A percentile compares a stretch with the other conserved stretches of the same genome.
phyloP scores from a whole-genome alignment of 2,329 filamentous ascomycete genomes.

The Monilinia polystroma region DNA sequence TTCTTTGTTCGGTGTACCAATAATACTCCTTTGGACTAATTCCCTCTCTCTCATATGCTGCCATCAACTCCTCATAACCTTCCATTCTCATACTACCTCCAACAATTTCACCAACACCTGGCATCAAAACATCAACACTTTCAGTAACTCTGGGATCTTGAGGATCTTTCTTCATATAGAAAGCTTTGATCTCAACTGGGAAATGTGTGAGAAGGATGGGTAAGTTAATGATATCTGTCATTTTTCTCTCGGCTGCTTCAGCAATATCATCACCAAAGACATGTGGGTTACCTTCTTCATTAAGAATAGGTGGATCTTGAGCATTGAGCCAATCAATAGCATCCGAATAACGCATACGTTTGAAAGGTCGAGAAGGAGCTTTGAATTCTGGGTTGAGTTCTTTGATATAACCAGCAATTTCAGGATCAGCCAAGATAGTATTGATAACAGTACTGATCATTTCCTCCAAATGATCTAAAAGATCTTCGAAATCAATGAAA shows the following conservation, averaged over 20 bases:
- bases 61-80: slow-evolving; percentile 84
- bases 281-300: slow-evolving; percentile 89
- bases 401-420: slow-evolving; percentile 71
- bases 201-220: slow-evolving; percentile 98
- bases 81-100: slow-evolving; percentile 97
- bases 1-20: slow-evolving; percentile 95
- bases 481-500: slow-evolving; percentile 89
- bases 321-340: slow-evolving; percentile 92
- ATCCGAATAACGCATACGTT: slow-evolving; percentile 91
- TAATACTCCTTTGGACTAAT: slow-evolving; percentile 87
- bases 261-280: slow-evolving; percentile 96
- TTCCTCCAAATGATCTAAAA: slow-evolving; percentile 82
- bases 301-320: slow-evolving; percentile 75
- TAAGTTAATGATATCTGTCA: slow-evolving; percentile 95
- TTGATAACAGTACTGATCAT: slow-evolving; percentile 65
- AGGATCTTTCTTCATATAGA: slow-evolving; percentile 94
- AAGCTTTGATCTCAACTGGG: slow-evolving; percentile 95
- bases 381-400: slow-evolving; percentile 89
- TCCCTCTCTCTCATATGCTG: slow-evolving; percentile 80
- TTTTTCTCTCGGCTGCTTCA: slow-evolving; percentile 91
- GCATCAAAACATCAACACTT: slow-evolving; percentile 83
- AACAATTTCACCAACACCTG: slow-evolving; percentile 94
- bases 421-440: slow-evolving; percentile 69
- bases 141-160: slow-evolving; percentile 83
- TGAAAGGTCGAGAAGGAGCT: slow-evolving; percentile 79